phyloP scores from a whole-genome alignment of 441 rosid species.

The Pelargonium exstipulatum region DNA sequence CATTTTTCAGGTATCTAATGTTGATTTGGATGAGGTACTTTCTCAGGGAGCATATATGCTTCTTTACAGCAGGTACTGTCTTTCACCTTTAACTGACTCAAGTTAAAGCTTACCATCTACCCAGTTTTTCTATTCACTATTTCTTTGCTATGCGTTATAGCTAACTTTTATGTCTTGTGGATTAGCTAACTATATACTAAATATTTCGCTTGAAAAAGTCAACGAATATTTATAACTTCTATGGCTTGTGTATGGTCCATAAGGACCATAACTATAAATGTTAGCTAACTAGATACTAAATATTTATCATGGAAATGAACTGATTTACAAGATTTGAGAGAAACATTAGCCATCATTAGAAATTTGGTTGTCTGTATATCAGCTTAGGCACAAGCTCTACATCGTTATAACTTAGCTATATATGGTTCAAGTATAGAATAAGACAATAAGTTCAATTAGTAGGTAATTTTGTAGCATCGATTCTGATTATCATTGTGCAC shows the following conservation, averaged over 20 bases:
- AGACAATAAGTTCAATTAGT: neutral
- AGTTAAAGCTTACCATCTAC: neutral
- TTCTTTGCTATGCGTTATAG: neutral
- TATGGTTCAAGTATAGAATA: neutral
- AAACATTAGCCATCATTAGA: neutral
- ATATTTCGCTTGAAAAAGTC: too few species aligned
- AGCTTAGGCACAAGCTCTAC: neutral
- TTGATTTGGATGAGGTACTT: constrained; percentile 78
- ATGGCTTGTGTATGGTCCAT: too few species aligned
- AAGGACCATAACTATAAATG: too few species aligned
- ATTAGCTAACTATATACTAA: neutral
- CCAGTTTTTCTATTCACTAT: neutral
- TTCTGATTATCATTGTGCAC: neutral
- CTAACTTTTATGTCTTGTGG: neutral
- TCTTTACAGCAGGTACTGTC: constrained; percentile 69
- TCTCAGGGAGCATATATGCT: constrained; percentile 96
- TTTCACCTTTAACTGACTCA: neutral
- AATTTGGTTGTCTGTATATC: neutral
- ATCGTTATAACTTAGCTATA: too few species aligned
- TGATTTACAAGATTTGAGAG: neutral
- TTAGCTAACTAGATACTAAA: neutral
- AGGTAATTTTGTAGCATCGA: neutral
- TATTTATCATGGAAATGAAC: neutral
- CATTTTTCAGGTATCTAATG: constrained; percentile 52
- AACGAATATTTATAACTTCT: too few species aligned